phyloP scores from a whole-genome alignment of 495 filamentous ascomycete genomes.

The Podospora pseudopauciseta region DNA sequence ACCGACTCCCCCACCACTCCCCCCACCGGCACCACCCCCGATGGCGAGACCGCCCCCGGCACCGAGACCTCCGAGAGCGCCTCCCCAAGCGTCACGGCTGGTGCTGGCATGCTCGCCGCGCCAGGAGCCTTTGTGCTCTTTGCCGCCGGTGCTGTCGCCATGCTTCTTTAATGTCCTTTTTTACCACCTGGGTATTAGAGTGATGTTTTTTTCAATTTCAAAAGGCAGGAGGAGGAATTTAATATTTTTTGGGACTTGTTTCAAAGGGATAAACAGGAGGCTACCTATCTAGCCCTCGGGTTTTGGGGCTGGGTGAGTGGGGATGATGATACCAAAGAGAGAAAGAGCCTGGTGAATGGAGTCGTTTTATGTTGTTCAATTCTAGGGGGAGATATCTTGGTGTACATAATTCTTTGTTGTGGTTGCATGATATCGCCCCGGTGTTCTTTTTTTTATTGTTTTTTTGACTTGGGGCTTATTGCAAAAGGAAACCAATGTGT shows the following conservation, averaged over 20 bases:
- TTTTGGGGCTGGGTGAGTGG: background rate
- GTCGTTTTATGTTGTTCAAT: background rate
- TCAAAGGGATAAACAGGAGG: background rate
- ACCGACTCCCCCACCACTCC: conserved; percentile 11
- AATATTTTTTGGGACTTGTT: background rate
- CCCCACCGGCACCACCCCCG: conserved; percentile 14
- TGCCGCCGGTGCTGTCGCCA: conserved; percentile 32
- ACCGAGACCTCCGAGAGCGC: conserved; percentile 3
- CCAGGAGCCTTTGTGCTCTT: conserved; percentile 23
- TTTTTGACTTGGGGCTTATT: background rate
- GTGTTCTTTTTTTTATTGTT: background rate
- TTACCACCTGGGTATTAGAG: background rate
- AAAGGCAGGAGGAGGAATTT: background rate
- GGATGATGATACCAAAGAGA: background rate
- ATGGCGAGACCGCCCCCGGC: conserved; percentile 7
- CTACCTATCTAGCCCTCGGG: background rate
- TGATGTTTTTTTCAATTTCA: background rate
- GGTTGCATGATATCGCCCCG: background rate
- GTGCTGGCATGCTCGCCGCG: conserved; percentile 23
- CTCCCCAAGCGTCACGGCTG: conserved; percentile 14
- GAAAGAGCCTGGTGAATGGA: background rate
- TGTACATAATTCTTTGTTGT: background rate
- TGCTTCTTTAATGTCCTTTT: conserved; percentile 33
- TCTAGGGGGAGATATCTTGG: background rate
- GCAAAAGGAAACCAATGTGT: background rate